These are phyloP conservation scores for Porphyrellus cyaneotinctus DNA, from an alignment of 768 basidiomycete genomes.

Conservation along the genomic window DNA sequence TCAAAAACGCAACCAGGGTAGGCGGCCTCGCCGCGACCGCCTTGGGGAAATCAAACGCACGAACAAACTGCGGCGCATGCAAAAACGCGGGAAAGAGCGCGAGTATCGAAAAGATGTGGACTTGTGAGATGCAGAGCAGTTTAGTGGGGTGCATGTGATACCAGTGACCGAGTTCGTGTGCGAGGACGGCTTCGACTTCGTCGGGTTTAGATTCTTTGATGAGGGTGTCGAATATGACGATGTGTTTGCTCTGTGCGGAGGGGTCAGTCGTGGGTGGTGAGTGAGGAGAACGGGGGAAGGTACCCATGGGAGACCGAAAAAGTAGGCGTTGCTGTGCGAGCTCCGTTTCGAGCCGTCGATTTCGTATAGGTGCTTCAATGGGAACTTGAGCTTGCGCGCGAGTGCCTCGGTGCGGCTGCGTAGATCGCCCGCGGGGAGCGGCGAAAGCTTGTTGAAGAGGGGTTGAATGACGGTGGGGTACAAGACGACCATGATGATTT, in stretches of 20 bases:
- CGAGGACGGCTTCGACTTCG: slow-evolving; percentile 96
- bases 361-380: slow-evolving; percentile 90
- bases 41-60: slow-evolving; percentile 76
- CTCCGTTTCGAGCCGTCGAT: slow-evolving; percentile 96
- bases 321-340: slow-evolving; percentile 97
- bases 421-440: slow-evolving; percentile 72
- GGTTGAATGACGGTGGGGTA: slow-evolving; percentile 91
- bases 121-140: slow-evolving; percentile 77
- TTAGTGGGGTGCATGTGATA: slow-evolving; percentile 88
- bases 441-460: slow-evolving; percentile 95
- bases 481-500: slow-evolving; percentile 76
- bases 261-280: too few species aligned
- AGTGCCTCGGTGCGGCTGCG: slow-evolving; percentile 73
- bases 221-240: slow-evolving; percentile 96
- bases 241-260: slow-evolving; percentile 70
- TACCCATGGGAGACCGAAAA: slow-evolving; percentile 95
- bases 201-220: slow-evolving; percentile 87
- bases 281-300: slow-evolving; percentile 16
- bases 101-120: slow-evolving; percentile 85
- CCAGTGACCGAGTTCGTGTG: slow-evolving; percentile 98
- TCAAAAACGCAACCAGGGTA: slow-evolving; percentile 79
- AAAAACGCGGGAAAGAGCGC: slow-evolving; percentile 89
- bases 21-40: slow-evolving; percentile 62
- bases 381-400: slow-evolving; percentile 83
- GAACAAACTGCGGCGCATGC: slow-evolving; percentile 70